Percentiles rank a stretch among this genome's conserved stretches.
Evolutionary conservation across 495 filamentous ascomycete genomes (phyloP).

Genomic region (Rostrohypoxylon terebratum): DNA sequence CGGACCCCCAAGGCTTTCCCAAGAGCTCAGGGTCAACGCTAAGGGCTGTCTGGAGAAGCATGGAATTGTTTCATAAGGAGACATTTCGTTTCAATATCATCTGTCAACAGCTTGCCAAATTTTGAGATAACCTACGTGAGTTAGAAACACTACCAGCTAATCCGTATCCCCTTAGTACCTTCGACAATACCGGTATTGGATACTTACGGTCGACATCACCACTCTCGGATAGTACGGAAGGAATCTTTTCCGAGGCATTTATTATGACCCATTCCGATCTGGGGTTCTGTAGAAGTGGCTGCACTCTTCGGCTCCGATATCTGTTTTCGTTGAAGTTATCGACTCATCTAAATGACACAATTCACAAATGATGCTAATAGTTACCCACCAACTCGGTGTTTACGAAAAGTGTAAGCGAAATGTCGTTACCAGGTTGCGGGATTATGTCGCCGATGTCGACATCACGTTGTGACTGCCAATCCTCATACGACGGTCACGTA

Average conservation of each 20-base stretch:
- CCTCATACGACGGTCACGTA: neutral
- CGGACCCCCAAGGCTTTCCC: constrained; percentile 43
- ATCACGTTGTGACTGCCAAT: neutral
- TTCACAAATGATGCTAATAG: neutral
- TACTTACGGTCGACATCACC: neutral
- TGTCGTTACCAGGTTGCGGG: neutral
- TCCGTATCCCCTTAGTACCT: neutral
- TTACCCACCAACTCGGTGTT: neutral
- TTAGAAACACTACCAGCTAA: neutral
- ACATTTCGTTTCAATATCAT: constrained; percentile 3
- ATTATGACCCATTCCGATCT: neutral
- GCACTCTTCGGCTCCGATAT: neutral
- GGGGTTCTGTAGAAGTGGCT: neutral
- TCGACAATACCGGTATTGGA: neutral
- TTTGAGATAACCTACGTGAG: neutral
- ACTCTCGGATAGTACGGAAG: constrained; percentile 24
- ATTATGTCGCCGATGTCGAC: neutral
- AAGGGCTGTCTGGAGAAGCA: constrained; percentile 19
- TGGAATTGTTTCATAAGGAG: neutral
- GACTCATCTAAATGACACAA: constrained; percentile 1
- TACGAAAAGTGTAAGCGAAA: neutral
- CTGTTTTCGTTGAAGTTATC: neutral
- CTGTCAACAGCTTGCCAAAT: constrained; percentile 2
- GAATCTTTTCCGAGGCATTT: constrained; percentile 5
- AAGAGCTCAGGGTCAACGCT: constrained; percentile 7